Conservation (phyloP, 1,284 basidiomycete species). For the Violaceomyces palustris region DNA sequence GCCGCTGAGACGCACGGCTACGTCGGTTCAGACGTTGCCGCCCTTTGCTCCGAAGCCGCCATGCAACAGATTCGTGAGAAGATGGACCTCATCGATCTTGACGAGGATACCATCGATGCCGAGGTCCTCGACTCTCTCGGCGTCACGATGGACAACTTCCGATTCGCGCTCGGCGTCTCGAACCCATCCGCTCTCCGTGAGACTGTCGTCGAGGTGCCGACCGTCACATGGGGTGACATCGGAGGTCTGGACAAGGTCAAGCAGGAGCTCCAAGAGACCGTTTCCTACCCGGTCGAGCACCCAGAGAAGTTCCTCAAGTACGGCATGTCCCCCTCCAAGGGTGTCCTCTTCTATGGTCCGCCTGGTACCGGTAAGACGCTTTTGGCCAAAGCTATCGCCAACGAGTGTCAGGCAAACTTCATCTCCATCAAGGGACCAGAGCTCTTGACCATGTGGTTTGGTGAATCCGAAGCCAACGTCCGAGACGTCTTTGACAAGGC, state of each 20-base stretch:
- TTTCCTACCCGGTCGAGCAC: conserved; percentile 98
- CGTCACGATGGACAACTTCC: conserved; percentile 98
- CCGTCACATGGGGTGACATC: conserved; percentile 95
- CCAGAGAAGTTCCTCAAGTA: conserved; percentile 99
- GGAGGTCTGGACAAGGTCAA: conserved; percentile 99
- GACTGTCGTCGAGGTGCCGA: conserved; percentile 93
- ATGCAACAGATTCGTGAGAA: conserved; percentile 99
- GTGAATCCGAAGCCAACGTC: conserved; percentile 99
- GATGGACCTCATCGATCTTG: conserved; percentile 84
- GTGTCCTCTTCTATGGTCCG: conserved; percentile 94
- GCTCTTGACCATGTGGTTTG: conserved; percentile 97
- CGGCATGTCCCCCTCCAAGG: conserved; percentile 98
- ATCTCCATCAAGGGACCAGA: conserved; percentile 95
- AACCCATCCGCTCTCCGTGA: conserved; percentile 96
- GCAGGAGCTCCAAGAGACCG: conserved; percentile 96
- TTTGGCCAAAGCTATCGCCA: conserved; percentile 93
- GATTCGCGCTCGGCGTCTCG: conserved; percentile 85
- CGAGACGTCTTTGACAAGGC: conserved; percentile 99
- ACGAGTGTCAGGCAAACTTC: conserved; percentile 99
- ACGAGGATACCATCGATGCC: conserved; percentile 84
- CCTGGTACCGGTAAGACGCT: conserved; percentile 95
- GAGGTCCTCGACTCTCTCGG: conserved; percentile 93
- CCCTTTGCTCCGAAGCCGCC: conserved; percentile 91
- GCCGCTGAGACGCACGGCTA: conserved; percentile 99
- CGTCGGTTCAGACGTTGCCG: conserved; percentile 94